phyloP scores from a whole-genome alignment of 176 grass and related monocot species.

The Stipa capillata region DNA sequence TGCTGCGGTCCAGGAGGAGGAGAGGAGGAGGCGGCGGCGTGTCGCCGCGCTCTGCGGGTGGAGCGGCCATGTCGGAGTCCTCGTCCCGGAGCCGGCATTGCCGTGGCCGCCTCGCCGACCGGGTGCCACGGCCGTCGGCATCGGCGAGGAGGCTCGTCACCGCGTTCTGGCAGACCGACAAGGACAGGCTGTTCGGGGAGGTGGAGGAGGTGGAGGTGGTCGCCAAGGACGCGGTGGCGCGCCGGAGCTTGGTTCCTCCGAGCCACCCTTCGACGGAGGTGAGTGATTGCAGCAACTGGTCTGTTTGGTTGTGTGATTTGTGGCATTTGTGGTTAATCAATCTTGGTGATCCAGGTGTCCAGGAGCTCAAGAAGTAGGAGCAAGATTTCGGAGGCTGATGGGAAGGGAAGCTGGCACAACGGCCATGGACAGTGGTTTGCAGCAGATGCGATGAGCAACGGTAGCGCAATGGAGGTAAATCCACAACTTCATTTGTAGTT shows the following conservation, averaged over 20 bases:
- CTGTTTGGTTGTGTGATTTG: not conserved
- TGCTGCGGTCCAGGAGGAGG: conserved; percentile 32
- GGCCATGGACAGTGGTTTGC: not conserved
- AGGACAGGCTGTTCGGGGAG: conserved; percentile 21
- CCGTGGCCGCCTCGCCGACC: not conserved
- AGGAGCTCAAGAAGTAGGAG: conserved; percentile 28
- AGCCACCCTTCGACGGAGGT: conserved; percentile 30
- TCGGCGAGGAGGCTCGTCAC: conserved; percentile 64
- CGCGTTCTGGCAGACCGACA: conserved; percentile 67
- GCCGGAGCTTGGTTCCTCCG: conserved; percentile 17
- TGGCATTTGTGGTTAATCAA: not conserved
- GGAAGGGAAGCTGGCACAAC: conserved; percentile 16
- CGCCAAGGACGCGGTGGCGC: not conserved
- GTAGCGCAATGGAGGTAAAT: conserved; percentile 46
- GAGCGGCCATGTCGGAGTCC: conserved; percentile 45
- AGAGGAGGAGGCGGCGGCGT: not conserved
- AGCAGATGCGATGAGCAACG: conserved; percentile 24
- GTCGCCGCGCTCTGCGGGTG: not conserved
- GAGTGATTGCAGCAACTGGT: not conserved
- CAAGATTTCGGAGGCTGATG: conserved; percentile 30
- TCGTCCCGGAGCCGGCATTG: conserved; percentile 32
- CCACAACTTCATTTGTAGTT: not conserved
- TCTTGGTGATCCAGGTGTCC: conserved; percentile 9
- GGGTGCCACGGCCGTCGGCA: not conserved
- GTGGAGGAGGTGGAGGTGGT: not conserved